These are phyloP conservation scores for Flaveria floridana DNA, from an alignment of 140 eudicot species.

Conservation along the genomic window DNA sequence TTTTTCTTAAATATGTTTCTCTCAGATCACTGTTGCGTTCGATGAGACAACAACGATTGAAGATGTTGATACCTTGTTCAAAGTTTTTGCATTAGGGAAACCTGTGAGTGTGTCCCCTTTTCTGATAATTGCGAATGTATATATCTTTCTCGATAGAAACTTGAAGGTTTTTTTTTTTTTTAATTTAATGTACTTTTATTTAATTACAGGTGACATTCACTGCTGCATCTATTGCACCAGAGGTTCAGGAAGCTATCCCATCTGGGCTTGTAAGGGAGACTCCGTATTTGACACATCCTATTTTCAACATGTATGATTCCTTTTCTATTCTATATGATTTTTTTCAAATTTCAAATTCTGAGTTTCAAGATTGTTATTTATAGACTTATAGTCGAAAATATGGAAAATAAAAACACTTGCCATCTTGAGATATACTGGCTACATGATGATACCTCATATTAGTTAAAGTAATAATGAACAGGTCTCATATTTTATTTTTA, in stretches of 20 bases:
- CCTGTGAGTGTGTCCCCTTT: conserved; percentile 45
- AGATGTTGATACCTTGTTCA: conserved; percentile 87
- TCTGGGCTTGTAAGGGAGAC: conserved; percentile 79
- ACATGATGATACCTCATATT: not conserved
- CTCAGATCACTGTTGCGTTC: conserved; percentile 88
- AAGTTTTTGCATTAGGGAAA: conserved; percentile 80
- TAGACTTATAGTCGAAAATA: not conserved
- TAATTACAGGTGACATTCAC: conserved; percentile 64
- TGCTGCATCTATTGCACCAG: conserved; percentile 86
- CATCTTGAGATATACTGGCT: not conserved
- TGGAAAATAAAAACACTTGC: not conserved
- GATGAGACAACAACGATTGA: conserved; percentile 94
- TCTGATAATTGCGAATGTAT: not conserved
- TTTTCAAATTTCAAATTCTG: not conserved
- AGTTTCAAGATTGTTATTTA: not conserved
- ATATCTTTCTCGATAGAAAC: not conserved
- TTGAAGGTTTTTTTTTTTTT: conserved; percentile 16
- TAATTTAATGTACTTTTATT: not conserved
- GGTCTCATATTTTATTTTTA: not conserved
- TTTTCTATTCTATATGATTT: conserved; percentile 44
- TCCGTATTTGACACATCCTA: conserved; percentile 66
- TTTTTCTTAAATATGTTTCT: conserved; percentile 10
- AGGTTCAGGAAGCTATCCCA: conserved; percentile 69
- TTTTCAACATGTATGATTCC: conserved; percentile 72
- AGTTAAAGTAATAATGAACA: not conserved